phyloP scores from a whole-genome alignment of 192 early-diverging fungal genomes.

The Backusella sp. region DNA sequence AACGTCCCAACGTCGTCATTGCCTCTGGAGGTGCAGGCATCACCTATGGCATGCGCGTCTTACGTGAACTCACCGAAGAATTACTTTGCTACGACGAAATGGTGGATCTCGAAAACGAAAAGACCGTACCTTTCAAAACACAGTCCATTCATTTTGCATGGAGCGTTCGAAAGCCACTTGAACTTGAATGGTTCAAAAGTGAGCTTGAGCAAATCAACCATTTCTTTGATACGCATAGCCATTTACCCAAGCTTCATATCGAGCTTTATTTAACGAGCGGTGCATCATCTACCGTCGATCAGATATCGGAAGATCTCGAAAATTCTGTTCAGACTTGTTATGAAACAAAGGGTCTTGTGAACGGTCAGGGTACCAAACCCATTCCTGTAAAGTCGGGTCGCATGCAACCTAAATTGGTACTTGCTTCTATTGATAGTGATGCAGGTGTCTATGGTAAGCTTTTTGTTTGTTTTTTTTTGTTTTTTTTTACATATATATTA shows the following conservation, averaged over 20 bases:
- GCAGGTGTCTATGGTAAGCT: neutral
- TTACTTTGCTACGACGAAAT: neutral
- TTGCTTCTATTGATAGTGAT: constrained; percentile 7
- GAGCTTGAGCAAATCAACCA: constrained; percentile 12
- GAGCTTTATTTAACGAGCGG: neutral
- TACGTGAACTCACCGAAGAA: constrained; percentile 33
- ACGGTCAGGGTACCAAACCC: neutral
- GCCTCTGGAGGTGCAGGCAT: constrained; percentile 46
- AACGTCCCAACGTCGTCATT: constrained; percentile 25
- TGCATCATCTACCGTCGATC: neutral
- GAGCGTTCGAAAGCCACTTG: constrained; percentile 17
- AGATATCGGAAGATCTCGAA: neutral
- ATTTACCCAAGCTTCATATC: constrained; percentile 17
- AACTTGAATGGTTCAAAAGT: constrained; percentile 25
- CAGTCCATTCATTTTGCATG: constrained; percentile 24
- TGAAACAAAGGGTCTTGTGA: neutral
- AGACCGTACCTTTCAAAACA: neutral
- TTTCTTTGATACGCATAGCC: neutral
- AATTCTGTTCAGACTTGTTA: neutral
- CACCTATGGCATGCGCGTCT: constrained; percentile 41
- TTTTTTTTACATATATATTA: neutral
- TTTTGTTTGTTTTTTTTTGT: neutral
- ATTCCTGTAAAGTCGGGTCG: neutral
- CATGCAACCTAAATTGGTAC: neutral
- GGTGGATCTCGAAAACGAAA: neutral